A percentile compares a stretch with the other conserved stretches of the same genome.
These are phyloP conservation scores for Rutstroemia sp. DNA, from an alignment of 2,329 filamentous ascomycete species.

Conservation along the genomic window DNA sequence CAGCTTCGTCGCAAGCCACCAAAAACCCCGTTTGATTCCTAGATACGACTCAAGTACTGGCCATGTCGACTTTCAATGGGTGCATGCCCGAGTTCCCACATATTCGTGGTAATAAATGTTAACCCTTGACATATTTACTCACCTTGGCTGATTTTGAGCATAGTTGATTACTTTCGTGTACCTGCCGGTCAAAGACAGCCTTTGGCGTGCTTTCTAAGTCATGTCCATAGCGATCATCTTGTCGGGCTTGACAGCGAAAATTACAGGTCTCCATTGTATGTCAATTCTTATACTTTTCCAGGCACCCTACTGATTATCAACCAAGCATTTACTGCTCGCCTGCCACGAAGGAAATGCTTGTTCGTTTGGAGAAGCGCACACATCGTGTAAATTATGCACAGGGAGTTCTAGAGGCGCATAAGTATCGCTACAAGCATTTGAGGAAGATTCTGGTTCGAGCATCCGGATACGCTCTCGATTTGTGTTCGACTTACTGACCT, in stretches of 20 bases:
- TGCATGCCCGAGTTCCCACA: constrained; percentile 69
- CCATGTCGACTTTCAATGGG: constrained; percentile 74
- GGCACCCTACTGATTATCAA: constrained; percentile 7
- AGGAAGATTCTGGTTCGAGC: constrained; percentile 53
- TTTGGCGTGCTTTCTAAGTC: constrained; percentile 80
- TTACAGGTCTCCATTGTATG: constrained; percentile 65
- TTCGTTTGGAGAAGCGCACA: constrained; percentile 70
- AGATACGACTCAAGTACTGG: background rate
- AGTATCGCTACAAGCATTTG: constrained; percentile 71
- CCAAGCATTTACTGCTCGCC: constrained; percentile 75
- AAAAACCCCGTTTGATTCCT: background rate
- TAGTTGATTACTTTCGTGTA: constrained; percentile 75
- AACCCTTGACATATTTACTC: background rate
- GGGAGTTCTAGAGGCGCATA: constrained; percentile 67
- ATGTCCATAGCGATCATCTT: constrained; percentile 88
- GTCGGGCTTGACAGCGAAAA: constrained; percentile 60
- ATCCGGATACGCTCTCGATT: background rate
- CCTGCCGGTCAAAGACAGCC: constrained; percentile 49
- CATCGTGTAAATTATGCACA: constrained; percentile 76
- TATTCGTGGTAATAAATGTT: constrained; percentile 50
- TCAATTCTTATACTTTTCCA: background rate
- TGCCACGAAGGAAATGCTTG: constrained; percentile 71
- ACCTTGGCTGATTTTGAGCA: background rate
- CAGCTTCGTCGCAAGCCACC: too few species aligned
- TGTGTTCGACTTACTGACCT: too few species aligned